Percentiles rank a stretch among this genome's conserved stretches.
Conservation (phyloP, 2,329 filamentous ascomycete genomes). For the Alternaria arborescens region DNA sequence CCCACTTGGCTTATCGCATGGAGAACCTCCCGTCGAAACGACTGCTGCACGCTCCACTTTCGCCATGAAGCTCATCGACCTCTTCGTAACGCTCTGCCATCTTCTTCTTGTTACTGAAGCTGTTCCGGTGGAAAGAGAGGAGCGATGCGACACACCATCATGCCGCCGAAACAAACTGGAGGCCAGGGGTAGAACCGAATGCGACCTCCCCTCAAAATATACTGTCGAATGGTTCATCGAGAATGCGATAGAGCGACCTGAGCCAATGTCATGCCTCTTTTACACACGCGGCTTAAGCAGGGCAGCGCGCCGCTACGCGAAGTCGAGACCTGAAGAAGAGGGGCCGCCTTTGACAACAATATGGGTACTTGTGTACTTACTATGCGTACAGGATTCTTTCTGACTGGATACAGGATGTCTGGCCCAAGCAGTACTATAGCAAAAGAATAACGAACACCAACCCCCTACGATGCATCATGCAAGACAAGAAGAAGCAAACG, state of each 20-base stretch:
- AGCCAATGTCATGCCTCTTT: background rate
- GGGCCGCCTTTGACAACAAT: background rate
- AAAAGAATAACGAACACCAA: background rate
- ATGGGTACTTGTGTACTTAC: background rate
- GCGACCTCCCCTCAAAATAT: background rate
- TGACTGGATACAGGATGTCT: background rate
- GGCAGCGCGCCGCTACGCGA: background rate
- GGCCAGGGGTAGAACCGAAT: background rate
- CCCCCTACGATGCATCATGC: background rate
- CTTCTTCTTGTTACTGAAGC: background rate
- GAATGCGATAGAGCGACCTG: background rate
- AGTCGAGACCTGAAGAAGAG: background rate
- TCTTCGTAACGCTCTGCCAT: background rate
- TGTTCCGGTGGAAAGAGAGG: background rate
- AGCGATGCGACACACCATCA: background rate
- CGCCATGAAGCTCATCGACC: background rate
- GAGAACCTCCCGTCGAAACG: background rate
- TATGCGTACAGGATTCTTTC: background rate
- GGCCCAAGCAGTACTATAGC: background rate
- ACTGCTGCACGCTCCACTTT: background rate
- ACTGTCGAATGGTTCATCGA: background rate
- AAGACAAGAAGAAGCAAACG: background rate
- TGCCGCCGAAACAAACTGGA: background rate
- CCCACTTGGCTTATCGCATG: background rate
- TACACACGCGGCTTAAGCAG: conserved; percentile 1